Conservation (phyloP, 1,284 basidiomycete species). For the Phylloboletellus chloephorus region DNA sequence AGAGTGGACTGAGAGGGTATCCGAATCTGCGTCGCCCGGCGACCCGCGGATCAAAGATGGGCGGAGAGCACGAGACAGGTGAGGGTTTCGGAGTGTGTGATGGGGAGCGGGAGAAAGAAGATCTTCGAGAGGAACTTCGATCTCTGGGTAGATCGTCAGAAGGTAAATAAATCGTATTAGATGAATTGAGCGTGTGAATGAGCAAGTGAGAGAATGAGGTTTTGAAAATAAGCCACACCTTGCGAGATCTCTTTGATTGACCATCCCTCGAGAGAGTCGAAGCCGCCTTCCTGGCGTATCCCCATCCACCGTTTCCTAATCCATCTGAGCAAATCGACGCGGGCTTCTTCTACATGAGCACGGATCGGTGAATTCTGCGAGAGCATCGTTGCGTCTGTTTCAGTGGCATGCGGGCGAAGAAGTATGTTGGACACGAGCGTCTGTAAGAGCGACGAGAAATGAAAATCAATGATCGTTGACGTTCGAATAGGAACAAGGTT, state of each 20-base stretch:
- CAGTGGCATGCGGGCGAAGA: conserved; percentile 59
- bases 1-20: conserved; percentile 46
- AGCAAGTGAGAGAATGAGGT: neutral
- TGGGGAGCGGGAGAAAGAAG: conserved; percentile 43
- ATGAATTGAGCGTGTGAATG: neutral
- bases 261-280: conserved; percentile 79
- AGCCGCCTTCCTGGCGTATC: conserved; percentile 76
- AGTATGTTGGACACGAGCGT: conserved; percentile 71
- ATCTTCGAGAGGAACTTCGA: conserved; percentile 74
- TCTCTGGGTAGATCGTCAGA: conserved; percentile 43
- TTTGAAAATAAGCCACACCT: conserved; percentile 43
- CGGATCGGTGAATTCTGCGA: conserved; percentile 60
- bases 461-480: neutral
- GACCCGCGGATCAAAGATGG: conserved; percentile 25
- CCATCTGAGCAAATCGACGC: conserved; percentile 63
- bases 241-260: conserved; percentile 82
- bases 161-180: conserved; percentile 1
- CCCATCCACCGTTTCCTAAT: conserved; percentile 66
- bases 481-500: conserved; percentile 11
- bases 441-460: conserved; percentile 35
- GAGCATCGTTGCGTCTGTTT: conserved; percentile 55
- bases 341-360: conserved; percentile 65
- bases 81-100: conserved; percentile 25
- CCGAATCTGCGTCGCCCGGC: conserved; percentile 36
- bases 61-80: conserved; percentile 30